Evolutionary conservation across 108 stramenopile genomes (phyloP).

Genomic region (Schizochytrium sp.): DNA sequence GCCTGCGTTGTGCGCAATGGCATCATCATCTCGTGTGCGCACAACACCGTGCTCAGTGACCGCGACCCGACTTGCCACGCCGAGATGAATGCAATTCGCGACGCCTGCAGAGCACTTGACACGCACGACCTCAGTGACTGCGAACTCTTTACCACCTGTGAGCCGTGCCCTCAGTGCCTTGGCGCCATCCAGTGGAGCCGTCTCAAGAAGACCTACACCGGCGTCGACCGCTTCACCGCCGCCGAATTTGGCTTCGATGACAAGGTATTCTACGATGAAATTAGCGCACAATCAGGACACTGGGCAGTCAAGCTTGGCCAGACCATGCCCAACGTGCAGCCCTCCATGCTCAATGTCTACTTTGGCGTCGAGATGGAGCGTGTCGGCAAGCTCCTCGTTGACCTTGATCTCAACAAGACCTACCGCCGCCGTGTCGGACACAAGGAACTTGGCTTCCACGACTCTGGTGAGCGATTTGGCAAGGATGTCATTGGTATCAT

Average conservation of each 20-base stretch:
- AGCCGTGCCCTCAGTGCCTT: conserved; percentile 60
- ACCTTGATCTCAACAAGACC: conserved; percentile 56
- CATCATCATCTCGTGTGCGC: conserved; percentile 38
- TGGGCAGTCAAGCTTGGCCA: conserved; percentile 59
- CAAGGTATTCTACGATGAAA: conserved; percentile 59
- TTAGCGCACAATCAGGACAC: conserved; percentile 35
- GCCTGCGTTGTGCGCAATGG: conserved; percentile 60
- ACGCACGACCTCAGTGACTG: conserved; percentile 56
- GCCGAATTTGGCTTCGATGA: conserved; percentile 60
- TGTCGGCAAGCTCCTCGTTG: conserved; percentile 1
- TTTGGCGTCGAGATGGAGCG: conserved; percentile 57
- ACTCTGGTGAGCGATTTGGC: conserved; percentile 33
- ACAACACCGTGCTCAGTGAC: conserved; percentile 60
- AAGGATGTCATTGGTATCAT: conserved; percentile 4
- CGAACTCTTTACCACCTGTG: conserved; percentile 55
- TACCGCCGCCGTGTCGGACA: conserved; percentile 49
- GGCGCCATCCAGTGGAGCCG: conserved; percentile 44
- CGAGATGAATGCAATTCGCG: conserved; percentile 59
- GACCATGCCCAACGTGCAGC: conserved; percentile 62
- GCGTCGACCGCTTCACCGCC: conserved; percentile 58
- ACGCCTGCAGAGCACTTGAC: conserved; percentile 56
- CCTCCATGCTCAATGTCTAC: conserved; percentile 60
- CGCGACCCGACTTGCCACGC: conserved; percentile 60
- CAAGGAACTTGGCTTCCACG: conserved; percentile 51
- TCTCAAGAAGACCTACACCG: conserved; percentile 47